Conservation (phyloP, 1,139 yeast species). For the Blastobotrys ciferrii region DNA sequence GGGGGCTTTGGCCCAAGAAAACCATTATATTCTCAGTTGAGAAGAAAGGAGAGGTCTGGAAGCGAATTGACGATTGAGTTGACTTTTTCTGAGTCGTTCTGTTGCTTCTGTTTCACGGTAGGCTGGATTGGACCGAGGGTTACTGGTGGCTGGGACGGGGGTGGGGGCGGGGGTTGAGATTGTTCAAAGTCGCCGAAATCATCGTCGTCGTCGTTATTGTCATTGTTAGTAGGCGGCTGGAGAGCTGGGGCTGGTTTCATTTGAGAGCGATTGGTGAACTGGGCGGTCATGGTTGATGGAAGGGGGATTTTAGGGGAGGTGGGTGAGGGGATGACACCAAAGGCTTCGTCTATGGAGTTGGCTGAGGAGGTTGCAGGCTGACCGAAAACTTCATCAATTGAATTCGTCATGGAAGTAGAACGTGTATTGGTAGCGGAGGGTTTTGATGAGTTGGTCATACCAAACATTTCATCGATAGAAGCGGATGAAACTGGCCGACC, state of each 20-base stretch:
- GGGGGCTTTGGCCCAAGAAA: too few species aligned
- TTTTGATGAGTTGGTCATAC: too few species aligned
- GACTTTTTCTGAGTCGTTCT: conserved; percentile 24
- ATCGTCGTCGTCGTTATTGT: conserved; percentile 13
- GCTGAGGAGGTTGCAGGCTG: not conserved
- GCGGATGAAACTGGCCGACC: too few species aligned
- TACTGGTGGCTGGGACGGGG: conserved; percentile 10
- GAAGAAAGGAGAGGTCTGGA: conserved; percentile 29
- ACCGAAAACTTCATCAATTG: not conserved
- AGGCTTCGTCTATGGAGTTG: not conserved
- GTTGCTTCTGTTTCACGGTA: conserved; percentile 18
- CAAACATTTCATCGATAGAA: too few species aligned
- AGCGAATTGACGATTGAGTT: conserved; percentile 25
- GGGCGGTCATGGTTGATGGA: conserved; percentile 6
- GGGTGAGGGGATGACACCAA: conserved; percentile 3
- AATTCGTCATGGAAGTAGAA: not conserved
- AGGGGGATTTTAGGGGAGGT: conserved; percentile 7
- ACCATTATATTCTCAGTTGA: too few species aligned
- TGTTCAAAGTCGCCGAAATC: conserved; percentile 23
- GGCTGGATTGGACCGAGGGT: conserved; percentile 24
- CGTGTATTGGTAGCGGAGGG: not conserved
- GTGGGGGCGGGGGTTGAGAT: conserved; percentile 2
- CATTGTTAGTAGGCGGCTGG: too few species aligned
- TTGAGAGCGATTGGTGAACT: conserved; percentile 2
- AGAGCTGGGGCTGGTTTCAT: not conserved